These are phyloP conservation scores for Phaeodactylum tricornutum DNA, from an alignment of 108 stramenopile species.

Conservation along the genomic window DNA sequence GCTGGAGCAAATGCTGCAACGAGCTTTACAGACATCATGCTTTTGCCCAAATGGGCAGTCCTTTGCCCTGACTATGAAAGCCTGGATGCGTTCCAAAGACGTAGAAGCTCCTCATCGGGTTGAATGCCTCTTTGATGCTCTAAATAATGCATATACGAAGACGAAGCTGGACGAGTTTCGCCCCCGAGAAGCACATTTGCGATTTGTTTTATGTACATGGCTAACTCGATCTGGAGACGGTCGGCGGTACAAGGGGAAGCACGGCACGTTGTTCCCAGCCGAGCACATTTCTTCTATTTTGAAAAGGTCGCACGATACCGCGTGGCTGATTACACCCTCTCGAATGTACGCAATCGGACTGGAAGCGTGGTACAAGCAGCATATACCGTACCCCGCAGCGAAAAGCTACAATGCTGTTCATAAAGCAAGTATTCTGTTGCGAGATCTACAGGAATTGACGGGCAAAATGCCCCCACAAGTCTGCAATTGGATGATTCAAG, in stretches of 20 bases:
- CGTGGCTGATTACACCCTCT: background rate
- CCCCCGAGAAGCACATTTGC: slow-evolving; percentile 3
- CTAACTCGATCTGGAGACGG: background rate
- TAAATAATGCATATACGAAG: background rate
- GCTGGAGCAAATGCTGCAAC: slow-evolving; percentile 3
- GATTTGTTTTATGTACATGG: background rate
- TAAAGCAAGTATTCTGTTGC: background rate
- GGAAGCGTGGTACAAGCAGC: slow-evolving; percentile 1
- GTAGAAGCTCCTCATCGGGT: background rate
- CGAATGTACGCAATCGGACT: slow-evolving; percentile 1
- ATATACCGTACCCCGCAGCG: background rate
- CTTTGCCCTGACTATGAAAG: slow-evolving; percentile 2
- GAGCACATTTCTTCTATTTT: background rate
- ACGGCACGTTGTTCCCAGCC: background rate
- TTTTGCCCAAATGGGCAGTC: background rate
- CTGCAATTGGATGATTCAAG: slow-evolving; percentile 2
- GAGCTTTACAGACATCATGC: background rate
- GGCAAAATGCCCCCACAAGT: background rate
- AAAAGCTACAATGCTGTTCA: background rate
- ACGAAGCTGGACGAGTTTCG: background rate
- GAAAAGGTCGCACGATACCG: background rate
- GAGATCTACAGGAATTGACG: background rate
- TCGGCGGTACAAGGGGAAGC: background rate
- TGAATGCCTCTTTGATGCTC: background rate
- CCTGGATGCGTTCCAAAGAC: background rate